Percentiles rank a stretch among this genome's conserved stretches.
These are phyloP conservation scores for Podospora conica DNA, from an alignment of 495 filamentous ascomycete species.

Conservation along the genomic window DNA sequence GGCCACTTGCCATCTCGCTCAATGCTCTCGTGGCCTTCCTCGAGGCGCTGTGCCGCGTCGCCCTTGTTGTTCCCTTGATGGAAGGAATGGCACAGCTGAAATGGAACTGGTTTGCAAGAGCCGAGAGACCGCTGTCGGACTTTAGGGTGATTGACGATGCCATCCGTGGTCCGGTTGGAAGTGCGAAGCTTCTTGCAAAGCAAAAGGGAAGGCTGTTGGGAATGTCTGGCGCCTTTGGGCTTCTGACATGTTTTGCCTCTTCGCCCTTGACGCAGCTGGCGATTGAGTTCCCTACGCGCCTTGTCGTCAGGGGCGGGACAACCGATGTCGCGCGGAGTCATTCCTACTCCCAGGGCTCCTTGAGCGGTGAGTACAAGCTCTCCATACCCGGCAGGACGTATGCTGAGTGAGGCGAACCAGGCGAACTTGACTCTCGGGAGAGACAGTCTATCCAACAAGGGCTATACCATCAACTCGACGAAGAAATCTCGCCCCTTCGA, in stretches of 20 bases:
- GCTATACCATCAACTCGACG: conserved; percentile 30
- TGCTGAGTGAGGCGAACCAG: conserved; percentile 2
- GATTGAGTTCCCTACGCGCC: conserved; percentile 28
- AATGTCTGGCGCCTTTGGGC: conserved; percentile 33
- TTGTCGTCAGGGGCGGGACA: conserved; percentile 7
- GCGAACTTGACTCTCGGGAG: conserved; percentile 26
- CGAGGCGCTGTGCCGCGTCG: conserved; percentile 36
- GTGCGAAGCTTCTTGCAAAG: conserved; percentile 28
- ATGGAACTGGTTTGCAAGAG: conserved; percentile 42
- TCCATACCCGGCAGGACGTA: background rate
- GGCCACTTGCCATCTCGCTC: conserved; percentile 42
- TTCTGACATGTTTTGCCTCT: conserved; percentile 36
- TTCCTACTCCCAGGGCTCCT: conserved; percentile 14
- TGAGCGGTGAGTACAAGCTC: background rate
- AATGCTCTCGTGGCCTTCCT: conserved; percentile 44
- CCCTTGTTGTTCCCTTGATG: conserved; percentile 33
- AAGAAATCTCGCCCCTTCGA: conserved; percentile 8
- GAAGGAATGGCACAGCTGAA: conserved; percentile 43
- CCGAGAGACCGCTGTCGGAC: conserved; percentile 36
- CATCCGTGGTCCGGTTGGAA: conserved; percentile 33
- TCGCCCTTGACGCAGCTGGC: conserved; percentile 44
- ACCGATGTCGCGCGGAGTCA: conserved; percentile 17
- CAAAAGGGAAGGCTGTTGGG: conserved; percentile 34
- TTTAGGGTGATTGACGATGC: conserved; percentile 40
- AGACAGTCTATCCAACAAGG: conserved; percentile 38